Evolutionary conservation across 2,329 filamentous ascomycete genomes (phyloP).

Genomic region (Cyclaneusma minus): DNA sequence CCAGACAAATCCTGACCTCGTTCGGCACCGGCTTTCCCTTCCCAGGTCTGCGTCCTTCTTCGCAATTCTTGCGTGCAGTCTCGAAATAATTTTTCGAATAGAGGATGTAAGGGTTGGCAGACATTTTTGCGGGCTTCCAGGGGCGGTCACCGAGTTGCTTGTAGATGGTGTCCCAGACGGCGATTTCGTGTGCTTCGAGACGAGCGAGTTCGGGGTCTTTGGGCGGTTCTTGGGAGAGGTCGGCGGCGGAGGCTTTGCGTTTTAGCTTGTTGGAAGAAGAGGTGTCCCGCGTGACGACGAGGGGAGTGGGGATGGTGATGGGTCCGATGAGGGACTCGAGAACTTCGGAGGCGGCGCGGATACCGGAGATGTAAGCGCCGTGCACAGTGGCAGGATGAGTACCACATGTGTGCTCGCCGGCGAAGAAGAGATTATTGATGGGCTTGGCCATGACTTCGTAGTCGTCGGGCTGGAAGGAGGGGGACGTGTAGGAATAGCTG

Average conservation of each 20-base stretch:
- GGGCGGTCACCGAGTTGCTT: slow-evolving; percentile 59
- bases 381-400: slow-evolving; percentile 96
- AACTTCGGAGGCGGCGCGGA: slow-evolving; percentile 79
- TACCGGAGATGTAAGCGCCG: slow-evolving; percentile 84
- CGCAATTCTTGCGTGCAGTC: slow-evolving; percentile 40
- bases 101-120: slow-evolving; percentile 75
- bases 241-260: slow-evolving; percentile 28
- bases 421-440: slow-evolving; percentile 83
- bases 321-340: slow-evolving; percentile 68
- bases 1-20: slow-evolving; percentile 72
- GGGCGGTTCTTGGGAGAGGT: slow-evolving; percentile 18
- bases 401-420: slow-evolving; percentile 89
- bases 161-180: slow-evolving; percentile 34
- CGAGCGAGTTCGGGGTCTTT: slow-evolving; percentile 35
- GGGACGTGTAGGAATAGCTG: slow-evolving; percentile 88
- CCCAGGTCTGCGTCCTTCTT: slow-evolving; percentile 46
- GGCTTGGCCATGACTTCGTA: slow-evolving; percentile 82
- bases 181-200: slow-evolving; percentile 39
- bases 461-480: slow-evolving; percentile 67
- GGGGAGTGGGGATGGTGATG: slow-evolving; percentile 58
- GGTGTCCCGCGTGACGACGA: slow-evolving; percentile 52
- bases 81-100: slow-evolving; percentile 71
- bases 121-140: slow-evolving; percentile 53
- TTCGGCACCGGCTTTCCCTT: slow-evolving; percentile 55
- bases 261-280: slow-evolving; percentile 25